Evolutionary conservation across 805 yeast genomes (phyloP).

Genomic region (Candida saitoana): DNA sequence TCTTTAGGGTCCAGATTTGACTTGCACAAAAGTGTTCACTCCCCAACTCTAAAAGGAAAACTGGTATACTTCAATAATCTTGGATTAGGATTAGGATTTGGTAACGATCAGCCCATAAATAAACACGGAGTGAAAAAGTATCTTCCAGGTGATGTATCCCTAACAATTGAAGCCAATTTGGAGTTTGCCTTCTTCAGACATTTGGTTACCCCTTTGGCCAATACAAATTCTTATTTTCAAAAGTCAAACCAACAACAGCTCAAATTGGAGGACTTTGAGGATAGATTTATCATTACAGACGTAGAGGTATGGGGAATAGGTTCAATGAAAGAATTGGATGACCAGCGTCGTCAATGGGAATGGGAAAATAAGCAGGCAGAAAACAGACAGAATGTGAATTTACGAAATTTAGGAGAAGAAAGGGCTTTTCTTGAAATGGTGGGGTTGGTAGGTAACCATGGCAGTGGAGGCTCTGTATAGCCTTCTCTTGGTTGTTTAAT

Average conservation of each 20-base stretch:
- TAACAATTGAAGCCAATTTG: slow-evolving; percentile 71
- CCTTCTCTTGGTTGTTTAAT: not conserved
- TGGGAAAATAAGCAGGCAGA: slow-evolving; percentile 90
- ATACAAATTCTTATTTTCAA: slow-evolving; percentile 21
- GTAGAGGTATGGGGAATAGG: slow-evolving; percentile 94
- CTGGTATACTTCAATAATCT: slow-evolving; percentile 62
- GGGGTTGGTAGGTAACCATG: slow-evolving; percentile 47
- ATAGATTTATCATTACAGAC: slow-evolving; percentile 64
- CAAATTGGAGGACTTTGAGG: slow-evolving; percentile 47
- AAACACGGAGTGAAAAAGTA: slow-evolving; percentile 45
- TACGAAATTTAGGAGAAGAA: slow-evolving; percentile 69
- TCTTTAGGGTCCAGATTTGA: slow-evolving; percentile 67
- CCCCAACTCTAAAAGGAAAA: slow-evolving; percentile 30
- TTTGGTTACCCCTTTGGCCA: slow-evolving; percentile 34
- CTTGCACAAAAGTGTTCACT: slow-evolving; percentile 31
- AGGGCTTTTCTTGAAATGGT: slow-evolving; percentile 85
- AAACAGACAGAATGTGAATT: slow-evolving; percentile 67
- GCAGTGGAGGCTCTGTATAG: slow-evolving; percentile 48
- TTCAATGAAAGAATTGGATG: slow-evolving; percentile 67
- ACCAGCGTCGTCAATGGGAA: slow-evolving; percentile 75
- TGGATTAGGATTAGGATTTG: slow-evolving; percentile 85
- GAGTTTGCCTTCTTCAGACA: slow-evolving; percentile 82
- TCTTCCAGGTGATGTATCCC: slow-evolving; percentile 71
- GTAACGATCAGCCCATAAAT: slow-evolving; percentile 59
- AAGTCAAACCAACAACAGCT: slow-evolving; percentile 18